Base-by-base conservation (phyloP, 2,329 filamentous ascomycete species). In the Beauveria rudraprayagi region DNA sequence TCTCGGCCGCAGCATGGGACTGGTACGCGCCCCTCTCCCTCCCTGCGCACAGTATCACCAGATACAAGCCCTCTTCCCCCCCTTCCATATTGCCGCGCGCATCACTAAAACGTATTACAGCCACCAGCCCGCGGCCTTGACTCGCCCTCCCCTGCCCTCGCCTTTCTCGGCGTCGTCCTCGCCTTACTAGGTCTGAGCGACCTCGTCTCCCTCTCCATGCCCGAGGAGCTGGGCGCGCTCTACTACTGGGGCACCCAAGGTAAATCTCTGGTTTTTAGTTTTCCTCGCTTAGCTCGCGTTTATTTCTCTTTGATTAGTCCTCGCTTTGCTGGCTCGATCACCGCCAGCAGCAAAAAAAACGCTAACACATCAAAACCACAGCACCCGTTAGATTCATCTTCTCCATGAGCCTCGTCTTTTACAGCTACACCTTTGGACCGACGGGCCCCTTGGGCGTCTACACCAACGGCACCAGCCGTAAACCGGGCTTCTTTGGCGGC, bases 1-100 rank as follows among this genome's bases (percentile, higher is more conserved):
- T 34, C 77, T 96, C 28, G 91, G 91, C 60, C 89, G 95, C 73
- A 85, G 90, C 58, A 90, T 95, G 85, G 85, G 87, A 67, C 83
- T 96, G 72, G 91, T 93, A 80, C 62, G 80, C 43, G 19, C 56
- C 22, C 57, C 48, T 14, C 14, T 7, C 22, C 34, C 17, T 30
- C 26, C 24, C 28, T 24, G 2, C 46, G 19, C 16, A 40, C 28
- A 34, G 48, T 51, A 51, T 34, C 48, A 51, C 48, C 28, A 51
- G 9, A 52, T 48, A 24, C 54, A 47, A 51, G 55, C 50, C 26
- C 61, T n/a, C 30, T 34, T 41, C 4, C 2, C 4, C 5, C 19
- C 51, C 9, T 24, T 8, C 9, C 40, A 26, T 43, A 57, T 41
- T 43, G 17, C 34, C 41, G 41, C n/a, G 28, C 50, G 50, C 50